phyloP scores from a whole-genome alignment of 1,284 basidiomycete genomes.

The Pyrrhoderma lamaoense region DNA sequence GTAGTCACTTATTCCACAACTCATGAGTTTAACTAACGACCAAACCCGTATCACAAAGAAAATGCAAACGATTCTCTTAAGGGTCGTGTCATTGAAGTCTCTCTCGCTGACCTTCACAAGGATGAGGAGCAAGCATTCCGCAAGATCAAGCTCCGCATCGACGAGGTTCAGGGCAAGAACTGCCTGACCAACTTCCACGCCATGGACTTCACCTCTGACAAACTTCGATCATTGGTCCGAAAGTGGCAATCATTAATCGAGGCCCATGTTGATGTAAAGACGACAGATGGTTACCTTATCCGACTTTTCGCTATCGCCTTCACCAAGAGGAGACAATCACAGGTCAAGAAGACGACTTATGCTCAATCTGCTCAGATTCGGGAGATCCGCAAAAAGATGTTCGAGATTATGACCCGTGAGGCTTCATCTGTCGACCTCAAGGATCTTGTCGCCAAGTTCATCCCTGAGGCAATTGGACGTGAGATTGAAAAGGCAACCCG shows the following conservation, averaged over 20 bases:
- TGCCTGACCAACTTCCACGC: slow-evolving; percentile 99
- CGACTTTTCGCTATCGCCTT: slow-evolving; percentile 99
- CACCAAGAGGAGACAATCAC: slow-evolving; percentile 94
- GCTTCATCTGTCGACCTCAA: slow-evolving; percentile 94
- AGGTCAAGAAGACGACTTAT: slow-evolving; percentile 99
- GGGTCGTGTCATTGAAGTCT: slow-evolving; percentile 95
- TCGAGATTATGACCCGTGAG: slow-evolving; percentile 99
- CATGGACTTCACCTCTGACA: slow-evolving; percentile 99
- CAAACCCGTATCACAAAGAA: slow-evolving; percentile 44
- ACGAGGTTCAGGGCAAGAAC: slow-evolving; percentile 98
- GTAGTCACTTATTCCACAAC: slow-evolving; percentile 30
- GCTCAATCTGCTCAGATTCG: slow-evolving; percentile 93
- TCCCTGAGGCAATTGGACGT: slow-evolving; percentile 97
- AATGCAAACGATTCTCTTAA: slow-evolving; percentile 99
- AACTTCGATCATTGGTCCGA: slow-evolving; percentile 98
- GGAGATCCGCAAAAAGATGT: slow-evolving; percentile 99
- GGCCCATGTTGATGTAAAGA: slow-evolving; percentile 98
- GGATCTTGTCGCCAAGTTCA: slow-evolving; percentile 97
- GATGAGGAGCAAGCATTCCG: slow-evolving; percentile 99
- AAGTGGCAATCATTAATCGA: slow-evolving; percentile 99
- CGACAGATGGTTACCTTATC: slow-evolving; percentile 98
- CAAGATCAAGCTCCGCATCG: slow-evolving; percentile 97
- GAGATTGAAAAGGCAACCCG: slow-evolving; percentile 99
- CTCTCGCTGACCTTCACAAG: slow-evolving; percentile 97
- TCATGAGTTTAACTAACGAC: not conserved